Evolutionary conservation across 1,284 basidiomycete species (phyloP).

Genomic region (Malassezia vespertilionis): DNA sequence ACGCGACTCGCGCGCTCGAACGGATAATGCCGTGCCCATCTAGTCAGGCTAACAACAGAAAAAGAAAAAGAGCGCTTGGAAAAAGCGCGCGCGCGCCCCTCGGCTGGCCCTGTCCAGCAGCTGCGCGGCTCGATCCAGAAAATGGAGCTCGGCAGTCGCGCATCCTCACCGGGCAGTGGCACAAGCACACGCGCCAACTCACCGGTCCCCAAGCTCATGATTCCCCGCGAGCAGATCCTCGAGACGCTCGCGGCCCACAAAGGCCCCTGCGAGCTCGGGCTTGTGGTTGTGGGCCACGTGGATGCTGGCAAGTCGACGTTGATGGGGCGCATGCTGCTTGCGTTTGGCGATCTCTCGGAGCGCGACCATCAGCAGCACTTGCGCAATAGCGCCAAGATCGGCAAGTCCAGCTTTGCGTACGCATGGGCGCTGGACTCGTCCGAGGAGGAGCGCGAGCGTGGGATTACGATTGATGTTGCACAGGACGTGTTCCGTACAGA

Average conservation of each 20-base stretch:
- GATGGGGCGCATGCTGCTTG: slow-evolving; percentile 87
- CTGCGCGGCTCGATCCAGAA: slow-evolving; percentile 31
- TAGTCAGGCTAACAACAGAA: slow-evolving; percentile 10
- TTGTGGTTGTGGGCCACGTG: slow-evolving; percentile 93
- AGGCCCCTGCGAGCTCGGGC: slow-evolving; percentile 63
- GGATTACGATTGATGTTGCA: slow-evolving; percentile 95
- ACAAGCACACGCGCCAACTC: slow-evolving; percentile 23
- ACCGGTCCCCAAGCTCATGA: slow-evolving; percentile 57
- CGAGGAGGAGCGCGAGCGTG: slow-evolving; percentile 80
- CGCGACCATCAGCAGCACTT: slow-evolving; percentile 75
- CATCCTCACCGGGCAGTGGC: slow-evolving; percentile 1
- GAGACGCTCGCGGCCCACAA: slow-evolving; percentile 60
- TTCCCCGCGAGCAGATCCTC: slow-evolving; percentile 72
- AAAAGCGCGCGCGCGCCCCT: slow-evolving; percentile 11
- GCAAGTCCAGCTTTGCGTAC: slow-evolving; percentile 91
- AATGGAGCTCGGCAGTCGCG: slow-evolving; percentile 18
- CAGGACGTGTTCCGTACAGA: slow-evolving; percentile 68
- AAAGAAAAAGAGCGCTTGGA: slow-evolving; percentile 13
- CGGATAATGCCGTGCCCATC: background rate
- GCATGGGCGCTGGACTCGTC: slow-evolving; percentile 95
- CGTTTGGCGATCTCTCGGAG: slow-evolving; percentile 75
- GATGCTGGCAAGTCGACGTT: slow-evolving; percentile 97
- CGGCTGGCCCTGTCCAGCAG: slow-evolving; percentile 23
- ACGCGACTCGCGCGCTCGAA: slow-evolving; percentile 52
- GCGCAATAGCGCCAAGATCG: slow-evolving; percentile 75